These are phyloP conservation scores for Madurella fahalii DNA, from an alignment of 2,329 filamentous ascomycete genomes.

Conservation along the genomic window DNA sequence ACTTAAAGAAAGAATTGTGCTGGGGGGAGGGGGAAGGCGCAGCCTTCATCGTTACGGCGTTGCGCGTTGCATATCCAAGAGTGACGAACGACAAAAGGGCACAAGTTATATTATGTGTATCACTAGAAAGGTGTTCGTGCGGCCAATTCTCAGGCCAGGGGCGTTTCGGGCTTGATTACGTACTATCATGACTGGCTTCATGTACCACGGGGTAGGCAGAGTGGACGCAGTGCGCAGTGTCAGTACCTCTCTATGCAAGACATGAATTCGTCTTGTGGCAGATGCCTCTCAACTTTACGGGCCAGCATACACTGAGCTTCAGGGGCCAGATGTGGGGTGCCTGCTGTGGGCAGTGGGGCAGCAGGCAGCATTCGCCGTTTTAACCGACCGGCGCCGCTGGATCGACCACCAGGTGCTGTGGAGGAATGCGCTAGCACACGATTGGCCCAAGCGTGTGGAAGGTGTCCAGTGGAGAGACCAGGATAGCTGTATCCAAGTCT, in stretches of 20 bases:
- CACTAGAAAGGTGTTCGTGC: neutral
- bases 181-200: slow-evolving; percentile 3
- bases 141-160: slow-evolving; percentile 10
- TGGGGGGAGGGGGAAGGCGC: neutral
- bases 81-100: slow-evolving; percentile 17
- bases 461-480: slow-evolving; percentile 12
- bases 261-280: too few species aligned
- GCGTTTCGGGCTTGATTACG: slow-evolving; percentile 12
- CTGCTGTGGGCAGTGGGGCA: neutral
- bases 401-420: neutral
- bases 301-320: too few species aligned
- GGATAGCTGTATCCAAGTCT: slow-evolving; percentile 3
- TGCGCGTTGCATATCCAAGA: slow-evolving; percentile 6
- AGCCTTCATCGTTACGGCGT: neutral
- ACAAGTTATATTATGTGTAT: slow-evolving; percentile 11
- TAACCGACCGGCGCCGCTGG: neutral
- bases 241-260: too few species aligned
- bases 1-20: neutral
- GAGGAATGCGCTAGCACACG: neutral
- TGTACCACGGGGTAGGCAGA: neutral
- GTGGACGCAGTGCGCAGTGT: too few species aligned
- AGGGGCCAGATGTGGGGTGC: neutral
- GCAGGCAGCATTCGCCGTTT: slow-evolving; percentile 1
- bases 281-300: too few species aligned
- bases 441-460: slow-evolving; percentile 9